Conservation (phyloP, 2,329 filamentous ascomycete genomes). For the Escovopsis sp. region DNA sequence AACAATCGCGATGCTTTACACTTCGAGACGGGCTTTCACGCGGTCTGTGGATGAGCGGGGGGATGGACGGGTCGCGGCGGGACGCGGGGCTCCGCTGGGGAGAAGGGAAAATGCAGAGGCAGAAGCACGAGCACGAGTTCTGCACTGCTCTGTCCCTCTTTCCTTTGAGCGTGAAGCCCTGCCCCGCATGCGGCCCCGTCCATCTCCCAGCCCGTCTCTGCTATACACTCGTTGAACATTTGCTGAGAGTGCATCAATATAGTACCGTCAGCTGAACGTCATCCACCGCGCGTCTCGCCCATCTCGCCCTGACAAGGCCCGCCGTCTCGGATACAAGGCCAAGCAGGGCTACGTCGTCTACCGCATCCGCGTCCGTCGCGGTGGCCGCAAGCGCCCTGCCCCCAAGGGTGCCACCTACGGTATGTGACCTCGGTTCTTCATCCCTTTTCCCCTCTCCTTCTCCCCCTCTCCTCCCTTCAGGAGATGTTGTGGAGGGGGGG, state of each 20-base stretch:
- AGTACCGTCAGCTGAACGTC: conserved; percentile 99
- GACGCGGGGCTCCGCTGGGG: not conserved
- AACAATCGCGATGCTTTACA: conserved; percentile 1
- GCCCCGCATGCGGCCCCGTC: not conserved
- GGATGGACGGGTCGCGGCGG: not conserved
- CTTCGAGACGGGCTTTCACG: not conserved
- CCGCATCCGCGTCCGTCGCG: conserved; percentile 93
- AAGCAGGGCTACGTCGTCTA: conserved; percentile 99
- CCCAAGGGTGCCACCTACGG: conserved; percentile 98
- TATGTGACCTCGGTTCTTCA: no score
- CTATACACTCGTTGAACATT: conserved; percentile 99
- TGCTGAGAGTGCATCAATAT: conserved; percentile 99
- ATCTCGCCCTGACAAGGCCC: conserved; percentile 98
- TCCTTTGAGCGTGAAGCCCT: no score
- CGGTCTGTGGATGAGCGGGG: conserved; percentile 5
- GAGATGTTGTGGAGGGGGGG: no score
- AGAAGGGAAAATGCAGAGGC: not conserved
- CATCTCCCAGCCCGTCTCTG: conserved; percentile 26
- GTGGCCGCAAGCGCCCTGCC: conserved; percentile 94
- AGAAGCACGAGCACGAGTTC: no score
- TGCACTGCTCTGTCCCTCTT: not conserved
- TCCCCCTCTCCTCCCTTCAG: not conserved
- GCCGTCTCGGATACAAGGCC: conserved; percentile 99
- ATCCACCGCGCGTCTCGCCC: conserved; percentile 98
- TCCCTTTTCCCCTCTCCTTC: not conserved